Percentiles rank a stretch among this genome's conserved stretches.
Evolutionary conservation across 257 asterid species (phyloP).

Genomic region (Fraxinus cuspidata): DNA sequence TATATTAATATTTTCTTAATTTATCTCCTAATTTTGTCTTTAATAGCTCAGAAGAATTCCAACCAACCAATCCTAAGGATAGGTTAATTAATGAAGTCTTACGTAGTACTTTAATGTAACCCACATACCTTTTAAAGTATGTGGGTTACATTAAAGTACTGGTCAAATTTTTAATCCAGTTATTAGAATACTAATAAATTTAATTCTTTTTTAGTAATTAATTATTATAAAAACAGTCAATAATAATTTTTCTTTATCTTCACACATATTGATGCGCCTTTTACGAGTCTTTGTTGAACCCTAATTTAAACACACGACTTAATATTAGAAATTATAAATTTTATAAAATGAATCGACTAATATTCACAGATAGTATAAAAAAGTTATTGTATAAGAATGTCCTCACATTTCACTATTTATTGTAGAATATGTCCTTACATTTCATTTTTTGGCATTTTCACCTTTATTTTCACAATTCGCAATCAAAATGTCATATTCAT

Average conservation of each 20-base stretch:
- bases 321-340: too few species aligned
- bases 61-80: conserved; percentile 5
- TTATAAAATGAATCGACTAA: too few species aligned
- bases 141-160: too few species aligned
- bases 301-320: background rate
- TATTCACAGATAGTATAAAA: too few species aligned
- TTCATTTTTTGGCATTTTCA: too few species aligned
- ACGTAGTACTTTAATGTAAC: conserved; percentile 19
- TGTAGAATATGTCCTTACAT: too few species aligned
- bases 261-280: conserved; percentile 2
- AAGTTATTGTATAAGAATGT: too few species aligned
- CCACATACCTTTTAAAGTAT: conserved; percentile 9
- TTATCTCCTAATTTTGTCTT: conserved; percentile 36
- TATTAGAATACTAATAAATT: background rate
- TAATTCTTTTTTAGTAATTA: background rate
- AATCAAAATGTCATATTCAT: too few species aligned
- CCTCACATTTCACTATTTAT: too few species aligned
- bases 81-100: conserved; percentile 15
- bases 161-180: background rate
- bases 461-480: too few species aligned
- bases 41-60: conserved; percentile 30
- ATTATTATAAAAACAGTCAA: background rate
- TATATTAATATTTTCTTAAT: conserved; percentile 15
- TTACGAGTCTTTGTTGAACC: background rate
- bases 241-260: too few species aligned